phyloP scores from a whole-genome alignment of 2,329 filamentous ascomycete species.

The Aspergillus alliaceus region DNA sequence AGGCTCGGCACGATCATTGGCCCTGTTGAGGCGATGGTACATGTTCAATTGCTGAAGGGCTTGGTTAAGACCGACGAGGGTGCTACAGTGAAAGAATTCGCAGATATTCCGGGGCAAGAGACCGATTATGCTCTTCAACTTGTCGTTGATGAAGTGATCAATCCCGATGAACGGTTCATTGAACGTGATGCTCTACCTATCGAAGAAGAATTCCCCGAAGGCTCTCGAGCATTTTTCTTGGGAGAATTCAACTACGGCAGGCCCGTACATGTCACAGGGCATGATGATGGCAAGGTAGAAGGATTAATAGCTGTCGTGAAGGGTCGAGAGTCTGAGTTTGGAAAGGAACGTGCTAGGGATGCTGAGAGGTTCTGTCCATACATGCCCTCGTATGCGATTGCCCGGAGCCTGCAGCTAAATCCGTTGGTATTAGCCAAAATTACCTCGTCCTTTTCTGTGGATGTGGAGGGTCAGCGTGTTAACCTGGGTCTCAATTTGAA shows the following conservation, averaged over 20 bases:
- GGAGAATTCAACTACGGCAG: slow-evolving; percentile 91
- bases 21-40: slow-evolving; percentile 80
- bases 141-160: slow-evolving; percentile 84
- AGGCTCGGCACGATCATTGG: slow-evolving; percentile 85
- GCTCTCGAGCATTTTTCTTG: slow-evolving; percentile 84
- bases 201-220: slow-evolving; percentile 84
- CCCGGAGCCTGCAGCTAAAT: slow-evolving; percentile 76
- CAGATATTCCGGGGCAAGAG: slow-evolving; percentile 78
- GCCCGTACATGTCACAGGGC: slow-evolving; percentile 77
- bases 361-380: slow-evolving; percentile 74
- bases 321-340: slow-evolving; percentile 77
- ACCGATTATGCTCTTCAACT: slow-evolving; percentile 89
- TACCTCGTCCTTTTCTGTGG: slow-evolving; percentile 88
- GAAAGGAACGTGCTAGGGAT: slow-evolving; percentile 68
- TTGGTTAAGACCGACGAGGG: slow-evolving; percentile 87
- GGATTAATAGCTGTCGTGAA: slow-evolving; percentile 74
- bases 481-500: slow-evolving; percentile 96
- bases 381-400: slow-evolving; percentile 83
- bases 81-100: slow-evolving; percentile 90
- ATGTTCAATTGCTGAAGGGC: slow-evolving; percentile 92
- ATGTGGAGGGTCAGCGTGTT: slow-evolving; percentile 75
- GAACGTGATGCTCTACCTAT: slow-evolving; percentile 86
- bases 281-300: slow-evolving; percentile 72
- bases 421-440: slow-evolving; percentile 91
- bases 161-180: slow-evolving; percentile 89